These are phyloP conservation scores for Stephanodiscus triporus DNA, from an alignment of 108 stramenopile species.

Conservation along the genomic window DNA sequence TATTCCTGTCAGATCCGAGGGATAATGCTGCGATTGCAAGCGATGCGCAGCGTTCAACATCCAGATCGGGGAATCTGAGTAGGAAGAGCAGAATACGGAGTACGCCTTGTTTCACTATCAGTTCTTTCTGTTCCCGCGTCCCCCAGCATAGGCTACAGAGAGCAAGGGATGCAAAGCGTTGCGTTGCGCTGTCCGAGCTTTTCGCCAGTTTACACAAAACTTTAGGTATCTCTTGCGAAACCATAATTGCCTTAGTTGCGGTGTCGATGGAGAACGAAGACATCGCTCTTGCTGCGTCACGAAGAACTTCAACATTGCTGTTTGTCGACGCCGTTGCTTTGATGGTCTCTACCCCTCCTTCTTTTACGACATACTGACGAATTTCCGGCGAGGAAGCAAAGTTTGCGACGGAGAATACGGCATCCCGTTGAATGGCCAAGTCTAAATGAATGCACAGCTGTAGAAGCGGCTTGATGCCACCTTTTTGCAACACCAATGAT, in stretches of 20 bases:
- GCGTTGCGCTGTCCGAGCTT: constrained; percentile 72
- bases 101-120: constrained; percentile 60
- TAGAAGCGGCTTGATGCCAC: constrained; percentile 66
- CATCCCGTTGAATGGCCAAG: constrained; percentile 62
- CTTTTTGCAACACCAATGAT: constrained; percentile 60
- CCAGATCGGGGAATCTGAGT: constrained; percentile 75
- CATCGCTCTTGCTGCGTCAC: constrained; percentile 71
- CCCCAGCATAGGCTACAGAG: constrained; percentile 71
- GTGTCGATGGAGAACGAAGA: constrained; percentile 65
- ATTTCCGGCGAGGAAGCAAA: constrained; percentile 71
- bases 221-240: constrained; percentile 57
- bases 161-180: constrained; percentile 80
- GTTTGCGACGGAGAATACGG: constrained; percentile 77
- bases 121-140: constrained; percentile 33
- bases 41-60: constrained; percentile 84
- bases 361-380: constrained; percentile 72
- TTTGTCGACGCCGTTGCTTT: constrained; percentile 70
- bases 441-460: constrained; percentile 65
- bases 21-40: constrained; percentile 76
- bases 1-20: constrained; percentile 66
- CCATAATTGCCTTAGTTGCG: constrained; percentile 57
- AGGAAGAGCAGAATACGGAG: constrained; percentile 78
- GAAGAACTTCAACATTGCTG: constrained; percentile 72
- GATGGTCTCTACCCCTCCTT: constrained; percentile 84
- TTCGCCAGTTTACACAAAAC: constrained; percentile 77